Conservation (phyloP, 2,329 filamentous ascomycete species). For the Alternaria incomplexa region DNA sequence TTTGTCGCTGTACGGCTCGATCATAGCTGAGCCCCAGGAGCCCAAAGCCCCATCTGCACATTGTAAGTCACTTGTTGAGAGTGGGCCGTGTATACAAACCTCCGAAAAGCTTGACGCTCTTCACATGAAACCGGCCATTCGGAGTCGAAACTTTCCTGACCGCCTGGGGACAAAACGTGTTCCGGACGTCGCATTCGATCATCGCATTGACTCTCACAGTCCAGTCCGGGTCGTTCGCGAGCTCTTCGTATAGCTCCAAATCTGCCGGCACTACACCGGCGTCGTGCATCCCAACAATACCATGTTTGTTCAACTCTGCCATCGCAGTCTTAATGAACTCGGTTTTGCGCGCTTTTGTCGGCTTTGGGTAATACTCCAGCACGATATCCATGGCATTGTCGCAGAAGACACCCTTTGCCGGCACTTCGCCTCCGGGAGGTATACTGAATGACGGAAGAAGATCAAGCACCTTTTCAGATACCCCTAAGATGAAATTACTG, state of each 20-base stretch:
- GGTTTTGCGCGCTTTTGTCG: slow-evolving; percentile 59
- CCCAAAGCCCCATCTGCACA: slow-evolving; percentile 69
- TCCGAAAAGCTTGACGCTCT: slow-evolving; percentile 73
- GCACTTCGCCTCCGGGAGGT: slow-evolving; percentile 70
- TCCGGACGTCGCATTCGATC: slow-evolving; percentile 69
- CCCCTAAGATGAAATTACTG: slow-evolving; percentile 41
- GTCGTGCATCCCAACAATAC: slow-evolving; percentile 73
- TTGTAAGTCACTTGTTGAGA: slow-evolving; percentile 14
- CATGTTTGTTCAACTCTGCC: slow-evolving; percentile 66
- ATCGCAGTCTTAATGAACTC: slow-evolving; percentile 66
- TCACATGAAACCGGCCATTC: slow-evolving; percentile 62
- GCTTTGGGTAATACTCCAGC: slow-evolving; percentile 63
- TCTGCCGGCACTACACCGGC: slow-evolving; percentile 66
- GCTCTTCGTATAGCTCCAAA: slow-evolving; percentile 60
- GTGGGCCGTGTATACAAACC: slow-evolving; percentile 50
- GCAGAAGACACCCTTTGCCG: slow-evolving; percentile 72
- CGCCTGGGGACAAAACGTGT: slow-evolving; percentile 66
- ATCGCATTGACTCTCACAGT: slow-evolving; percentile 71
- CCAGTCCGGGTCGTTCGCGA: slow-evolving; percentile 62
- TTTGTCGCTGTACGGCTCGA: slow-evolving; percentile 73
- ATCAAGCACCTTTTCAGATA: slow-evolving; percentile 67
- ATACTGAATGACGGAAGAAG: slow-evolving; percentile 62
- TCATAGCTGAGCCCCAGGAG: slow-evolving; percentile 73
- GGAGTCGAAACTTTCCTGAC: slow-evolving; percentile 53
- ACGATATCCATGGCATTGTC: slow-evolving; percentile 75